A percentile compares a stretch with the other conserved stretches of the same genome.
Evolutionary conservation across 2,329 filamentous ascomycete species (phyloP).

Genomic region (Tolypocladium endophyticum): DNA sequence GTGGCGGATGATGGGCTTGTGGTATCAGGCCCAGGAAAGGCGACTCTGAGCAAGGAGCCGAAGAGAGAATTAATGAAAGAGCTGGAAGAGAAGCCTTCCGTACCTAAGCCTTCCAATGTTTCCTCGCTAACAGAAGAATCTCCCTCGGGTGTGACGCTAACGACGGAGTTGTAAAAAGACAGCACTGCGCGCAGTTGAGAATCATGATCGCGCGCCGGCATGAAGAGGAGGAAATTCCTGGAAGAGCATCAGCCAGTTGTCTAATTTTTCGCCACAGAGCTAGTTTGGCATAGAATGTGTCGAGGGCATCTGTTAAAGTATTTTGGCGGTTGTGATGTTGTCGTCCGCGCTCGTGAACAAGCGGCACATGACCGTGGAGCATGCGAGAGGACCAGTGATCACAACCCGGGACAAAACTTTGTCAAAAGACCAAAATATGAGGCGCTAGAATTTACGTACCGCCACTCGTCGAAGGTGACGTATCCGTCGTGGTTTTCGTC

Average conservation of each 20-base stretch:
- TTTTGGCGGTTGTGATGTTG: neutral
- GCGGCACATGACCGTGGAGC: constrained; percentile 11
- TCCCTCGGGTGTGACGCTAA: constrained; percentile 85
- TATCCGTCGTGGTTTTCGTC: constrained; percentile 80
- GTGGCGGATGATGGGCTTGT: constrained; percentile 9
- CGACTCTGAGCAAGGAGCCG: constrained; percentile 63
- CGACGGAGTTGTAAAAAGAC: constrained; percentile 82
- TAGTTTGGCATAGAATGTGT: neutral
- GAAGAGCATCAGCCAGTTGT: constrained; percentile 7
- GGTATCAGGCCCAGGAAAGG: constrained; percentile 32
- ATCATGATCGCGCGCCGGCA: constrained; percentile 52
- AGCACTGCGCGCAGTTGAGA: constrained; percentile 72
- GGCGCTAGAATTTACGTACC: constrained; percentile 47
- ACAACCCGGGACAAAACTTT: neutral
- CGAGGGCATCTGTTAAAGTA: neutral
- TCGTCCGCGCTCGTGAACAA: neutral
- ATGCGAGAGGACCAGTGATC: constrained; percentile 4
- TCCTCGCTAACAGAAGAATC: constrained; percentile 90
- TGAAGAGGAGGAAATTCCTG: constrained; percentile 89
- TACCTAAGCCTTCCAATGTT: constrained; percentile 90
- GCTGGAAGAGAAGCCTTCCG: constrained; percentile 39
- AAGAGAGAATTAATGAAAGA: constrained; percentile 63
- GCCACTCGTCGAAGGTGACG: constrained; percentile 92
- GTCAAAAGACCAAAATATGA: neutral
- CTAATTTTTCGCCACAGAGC: neutral